These are phyloP conservation scores for Escallonia herrerae DNA, from an alignment of 129 eudicot species.

Conservation along the genomic window DNA sequence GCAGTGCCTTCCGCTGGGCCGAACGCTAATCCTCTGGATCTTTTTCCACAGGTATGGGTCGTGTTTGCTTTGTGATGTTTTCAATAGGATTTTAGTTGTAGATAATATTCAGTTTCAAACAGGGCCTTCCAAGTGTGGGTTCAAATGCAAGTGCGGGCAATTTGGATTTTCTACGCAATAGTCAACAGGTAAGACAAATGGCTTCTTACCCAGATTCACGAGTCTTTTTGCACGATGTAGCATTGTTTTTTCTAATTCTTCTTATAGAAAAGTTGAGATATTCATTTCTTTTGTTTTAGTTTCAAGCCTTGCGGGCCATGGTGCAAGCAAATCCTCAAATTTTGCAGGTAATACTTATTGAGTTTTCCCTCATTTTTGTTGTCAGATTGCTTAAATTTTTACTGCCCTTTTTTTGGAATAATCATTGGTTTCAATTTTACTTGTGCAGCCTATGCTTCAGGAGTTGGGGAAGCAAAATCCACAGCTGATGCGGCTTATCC, in stretches of 20 bases:
- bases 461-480: constrained; percentile 62
- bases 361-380: neutral
- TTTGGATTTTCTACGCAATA: constrained; percentile 56
- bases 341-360: constrained; percentile 42
- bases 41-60: constrained; percentile 59
- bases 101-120: constrained; percentile 2
- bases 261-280: neutral
- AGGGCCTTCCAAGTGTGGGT: constrained; percentile 60
- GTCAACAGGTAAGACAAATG: constrained; percentile 40
- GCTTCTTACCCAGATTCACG: neutral
- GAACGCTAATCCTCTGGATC: constrained; percentile 63
- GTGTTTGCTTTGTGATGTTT: neutral
- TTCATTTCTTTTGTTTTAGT: constrained; percentile 21
- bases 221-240: neutral
- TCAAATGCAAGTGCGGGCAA: constrained; percentile 50
- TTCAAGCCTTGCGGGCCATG: constrained; percentile 69
- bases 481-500: constrained; percentile 46
- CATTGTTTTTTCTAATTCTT: neutral
- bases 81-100: neutral
- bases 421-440: neutral
- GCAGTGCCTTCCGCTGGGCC: constrained; percentile 52
- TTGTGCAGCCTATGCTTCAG: constrained; percentile 68
- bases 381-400: neutral
- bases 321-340: constrained; percentile 75
- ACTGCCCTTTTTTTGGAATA: neutral